A percentile compares a stretch with the other conserved stretches of the same genome.
Evolutionary conservation across 2,329 filamentous ascomycete species (phyloP).

Genomic region (Pseudogymnoascus sp.): DNA sequence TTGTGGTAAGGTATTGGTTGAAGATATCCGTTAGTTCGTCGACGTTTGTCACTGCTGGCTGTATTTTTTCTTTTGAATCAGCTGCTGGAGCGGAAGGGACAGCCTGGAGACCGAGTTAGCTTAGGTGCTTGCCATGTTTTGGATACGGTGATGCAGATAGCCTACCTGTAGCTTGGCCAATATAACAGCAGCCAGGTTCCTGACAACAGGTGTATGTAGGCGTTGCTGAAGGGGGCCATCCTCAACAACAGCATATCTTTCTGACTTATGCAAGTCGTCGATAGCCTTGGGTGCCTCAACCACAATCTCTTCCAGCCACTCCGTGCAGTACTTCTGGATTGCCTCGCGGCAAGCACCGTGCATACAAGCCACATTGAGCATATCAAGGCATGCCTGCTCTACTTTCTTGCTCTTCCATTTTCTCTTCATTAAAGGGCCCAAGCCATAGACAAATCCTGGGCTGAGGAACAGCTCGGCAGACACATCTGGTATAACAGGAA

Average conservation of each 20-base stretch:
- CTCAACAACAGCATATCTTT: conserved; percentile 18
- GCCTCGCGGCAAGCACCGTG: conserved; percentile 74
- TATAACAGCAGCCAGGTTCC: conserved; percentile 63
- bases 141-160: conserved; percentile 22
- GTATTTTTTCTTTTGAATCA: conserved; percentile 31
- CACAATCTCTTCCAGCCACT: conserved; percentile 81
- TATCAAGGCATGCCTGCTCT: conserved; percentile 76
- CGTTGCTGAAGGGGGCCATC: conserved; percentile 26
- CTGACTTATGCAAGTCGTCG: conserved; percentile 21
- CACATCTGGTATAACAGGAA: conserved; percentile 72
- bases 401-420: conserved; percentile 80
- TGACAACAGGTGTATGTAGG: conserved; percentile 51
- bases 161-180: conserved; percentile 62
- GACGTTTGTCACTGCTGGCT: conserved; percentile 50
- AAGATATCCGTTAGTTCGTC: conserved; percentile 59
- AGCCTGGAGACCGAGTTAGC: conserved; percentile 30
- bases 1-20: conserved; percentile 55
- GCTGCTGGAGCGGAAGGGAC: conserved; percentile 22
- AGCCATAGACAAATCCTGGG: conserved; percentile 72
- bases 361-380: conserved; percentile 88
- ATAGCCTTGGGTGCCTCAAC: conserved; percentile 53
- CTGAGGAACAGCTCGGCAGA: conserved; percentile 75
- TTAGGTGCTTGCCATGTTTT: conserved; percentile 18
- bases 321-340: conserved; percentile 73
- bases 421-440: conserved; percentile 68